Base-by-base conservation (phyloP, 2,329 filamentous ascomycete genomes). In the Botrytis fabae region DNA sequence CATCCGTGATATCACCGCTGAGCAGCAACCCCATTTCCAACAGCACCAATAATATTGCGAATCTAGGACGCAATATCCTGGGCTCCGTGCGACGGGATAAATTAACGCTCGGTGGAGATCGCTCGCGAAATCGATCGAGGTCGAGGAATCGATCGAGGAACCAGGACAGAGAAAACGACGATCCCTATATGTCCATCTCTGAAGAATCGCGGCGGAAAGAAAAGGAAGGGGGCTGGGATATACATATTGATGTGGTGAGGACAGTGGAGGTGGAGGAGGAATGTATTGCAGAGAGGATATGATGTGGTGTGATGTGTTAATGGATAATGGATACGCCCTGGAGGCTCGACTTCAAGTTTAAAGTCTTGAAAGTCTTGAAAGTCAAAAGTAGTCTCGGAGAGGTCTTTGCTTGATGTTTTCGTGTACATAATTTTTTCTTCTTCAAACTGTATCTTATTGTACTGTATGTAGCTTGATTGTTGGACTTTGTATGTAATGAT, bases 161-260 rank as follows among this genome's bases (percentile, higher is more conserved):
- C 2, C 38, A 46, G 28, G 22, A 40, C 4, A 12, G 65, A 42
- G 25, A 57, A 22, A 9, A 38, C 14, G 35, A 42, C 32, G n/a
- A 51, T n/a, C 7, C 7, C 14, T 20, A 35, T 9, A 9, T 10
- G 8, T 5, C 65, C 0, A 4, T 8, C 22, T 40, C 12, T 1
- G 35, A 40, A 7, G 64, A 51, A n/a, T 51, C 44, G 9, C 16
- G 14, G 9, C 46, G 9, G 16, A 28, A 16, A n/a, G 44, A 51
- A 16, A 68, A 7, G 25, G 64, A 68, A 18, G 64, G 48, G 3
- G 65, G 65, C 0, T 68, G 65, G 65, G 48, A 68, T 68, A 42
- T 68, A 28, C 48, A 68, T 38, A 68, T 68, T 40, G 65, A 22
- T 57, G 48, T 68, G 40, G 25, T 68, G 18, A 54, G n/a, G n/a